Conservation (phyloP, 345 rosid genomes). For the Hevea brasiliensis region DNA sequence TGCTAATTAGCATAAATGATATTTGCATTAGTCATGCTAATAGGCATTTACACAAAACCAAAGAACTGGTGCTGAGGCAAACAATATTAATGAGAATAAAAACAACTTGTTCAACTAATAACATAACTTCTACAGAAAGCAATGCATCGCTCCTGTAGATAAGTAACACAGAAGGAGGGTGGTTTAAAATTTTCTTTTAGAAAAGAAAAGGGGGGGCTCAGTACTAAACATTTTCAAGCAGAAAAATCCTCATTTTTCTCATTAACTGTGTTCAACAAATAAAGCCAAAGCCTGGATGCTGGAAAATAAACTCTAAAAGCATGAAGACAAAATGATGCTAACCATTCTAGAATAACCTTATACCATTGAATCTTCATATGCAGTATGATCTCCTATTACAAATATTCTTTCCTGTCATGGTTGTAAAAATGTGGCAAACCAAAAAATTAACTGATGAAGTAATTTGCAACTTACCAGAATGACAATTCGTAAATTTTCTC, state of each 20-base stretch:
- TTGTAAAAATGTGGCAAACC: background rate
- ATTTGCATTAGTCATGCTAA: background rate
- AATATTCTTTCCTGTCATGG: too few relatives aligned
- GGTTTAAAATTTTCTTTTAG: background rate
- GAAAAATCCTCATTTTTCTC: too few relatives aligned
- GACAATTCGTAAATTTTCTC: background rate
- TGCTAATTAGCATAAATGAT: background rate
- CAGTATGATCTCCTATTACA: too few relatives aligned
- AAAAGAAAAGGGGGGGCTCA: too few relatives aligned
- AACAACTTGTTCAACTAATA: background rate
- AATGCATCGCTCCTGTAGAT: background rate
- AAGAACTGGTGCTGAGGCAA: background rate
- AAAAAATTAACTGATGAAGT: background rate
- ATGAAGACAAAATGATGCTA: too few relatives aligned
- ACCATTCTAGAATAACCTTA: too few relatives aligned
- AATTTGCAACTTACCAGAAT: background rate
- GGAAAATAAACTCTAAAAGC: too few relatives aligned
- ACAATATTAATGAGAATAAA: background rate
- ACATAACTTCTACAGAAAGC: background rate
- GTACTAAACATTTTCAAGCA: too few relatives aligned
- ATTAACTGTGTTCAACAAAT: too few relatives aligned
- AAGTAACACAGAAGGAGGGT: background rate
- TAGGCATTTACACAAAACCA: background rate
- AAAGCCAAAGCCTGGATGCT: too few relatives aligned
- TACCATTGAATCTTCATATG: too few relatives aligned